Evolutionary conservation across 176 grass and related monocot genomes (phyloP), one percentile per base, ranked within the genome.

Genomic region (Calamus simplicifolius): DNA sequence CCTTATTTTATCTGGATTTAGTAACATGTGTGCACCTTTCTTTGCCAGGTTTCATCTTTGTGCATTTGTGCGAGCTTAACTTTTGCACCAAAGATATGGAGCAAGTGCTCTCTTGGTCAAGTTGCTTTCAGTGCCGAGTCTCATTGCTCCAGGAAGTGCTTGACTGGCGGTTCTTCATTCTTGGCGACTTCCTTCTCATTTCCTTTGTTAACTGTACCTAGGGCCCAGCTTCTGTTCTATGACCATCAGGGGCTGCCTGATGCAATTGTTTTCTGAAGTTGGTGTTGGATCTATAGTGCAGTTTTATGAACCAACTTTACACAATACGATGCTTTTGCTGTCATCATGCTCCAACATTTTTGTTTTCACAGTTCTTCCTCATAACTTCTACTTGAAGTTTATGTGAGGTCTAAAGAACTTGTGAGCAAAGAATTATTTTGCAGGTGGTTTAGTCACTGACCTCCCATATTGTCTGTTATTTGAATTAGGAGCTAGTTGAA

Each of bases 201-300:
- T 89, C 84, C 58, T 92, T 86, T 75, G 76, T 93, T 78, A 98
- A 98, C 60, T 98, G 67, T 76, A 98, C 93, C 63, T 98, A 83
- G 81, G 80, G 56, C 58, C 61, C 59, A 55, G 61, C 31, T 67
- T 8, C 17, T 52, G 1, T 27, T 81, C 31, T 68, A 66, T 4
- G 49, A 63, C 61, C 68, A 51, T 63, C 50, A 67, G 73, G 69
- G 62, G 35, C 72, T 62, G 72, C 81, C 83, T 58, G 59, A 88
- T 97, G 77, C 83, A 75, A 59, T 58, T 75, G 67, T 73, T 76
- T 68, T 72, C 60, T 81, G 88, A 88, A 81, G 80, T 61, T 62
- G 57, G 64, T 65, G 50, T 75, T 29, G 74, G 70, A 76, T 80
- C 69, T 70, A 71, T 61, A 70, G 59, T 52, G 68, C 66, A 53